Conservation (phyloP, 768 basidiomycete species). For the Atractiella rhizophila region DNA sequence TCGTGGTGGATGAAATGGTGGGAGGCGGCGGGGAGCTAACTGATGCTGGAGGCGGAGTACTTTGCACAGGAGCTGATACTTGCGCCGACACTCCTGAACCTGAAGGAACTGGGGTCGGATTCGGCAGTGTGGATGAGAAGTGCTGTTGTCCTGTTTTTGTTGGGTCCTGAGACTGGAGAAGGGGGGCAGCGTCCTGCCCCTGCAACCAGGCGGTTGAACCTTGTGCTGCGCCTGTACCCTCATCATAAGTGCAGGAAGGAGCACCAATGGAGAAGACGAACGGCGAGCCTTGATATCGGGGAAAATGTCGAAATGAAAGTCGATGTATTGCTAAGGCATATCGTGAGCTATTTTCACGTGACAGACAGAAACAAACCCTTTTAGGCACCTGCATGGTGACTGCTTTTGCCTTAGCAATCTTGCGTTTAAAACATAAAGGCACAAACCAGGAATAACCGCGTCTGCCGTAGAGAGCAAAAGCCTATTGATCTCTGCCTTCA, state of each 20-base stretch:
- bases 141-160: neutral
- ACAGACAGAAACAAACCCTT: too few species aligned
- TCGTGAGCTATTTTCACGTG: too few species aligned
- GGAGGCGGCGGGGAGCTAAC: neutral
- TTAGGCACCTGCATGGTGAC: constrained; percentile 20
- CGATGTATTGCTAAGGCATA: constrained; percentile 22
- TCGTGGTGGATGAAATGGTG: neutral
- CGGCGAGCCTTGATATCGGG: constrained; percentile 12
- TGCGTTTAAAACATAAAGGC: too few species aligned
- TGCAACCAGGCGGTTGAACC: constrained; percentile 8
- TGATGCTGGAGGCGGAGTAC: neutral
- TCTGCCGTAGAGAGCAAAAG: constrained; percentile 18
- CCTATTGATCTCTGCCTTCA: constrained; percentile 22
- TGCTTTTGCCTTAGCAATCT: too few species aligned
- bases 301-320: constrained; percentile 22
- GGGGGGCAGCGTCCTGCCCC: constrained; percentile 2
- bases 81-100: neutral
- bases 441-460: constrained; percentile 21
- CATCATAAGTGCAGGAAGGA: neutral
- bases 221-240: constrained; percentile 6
- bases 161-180: neutral
- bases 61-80: neutral
- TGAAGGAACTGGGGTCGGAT: neutral
- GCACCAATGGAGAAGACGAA: too few species aligned
- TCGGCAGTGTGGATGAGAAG: neutral